phyloP scores from a whole-genome alignment of 2,329 filamentous ascomycete species.

The Colletotrichum echinochloae region DNA sequence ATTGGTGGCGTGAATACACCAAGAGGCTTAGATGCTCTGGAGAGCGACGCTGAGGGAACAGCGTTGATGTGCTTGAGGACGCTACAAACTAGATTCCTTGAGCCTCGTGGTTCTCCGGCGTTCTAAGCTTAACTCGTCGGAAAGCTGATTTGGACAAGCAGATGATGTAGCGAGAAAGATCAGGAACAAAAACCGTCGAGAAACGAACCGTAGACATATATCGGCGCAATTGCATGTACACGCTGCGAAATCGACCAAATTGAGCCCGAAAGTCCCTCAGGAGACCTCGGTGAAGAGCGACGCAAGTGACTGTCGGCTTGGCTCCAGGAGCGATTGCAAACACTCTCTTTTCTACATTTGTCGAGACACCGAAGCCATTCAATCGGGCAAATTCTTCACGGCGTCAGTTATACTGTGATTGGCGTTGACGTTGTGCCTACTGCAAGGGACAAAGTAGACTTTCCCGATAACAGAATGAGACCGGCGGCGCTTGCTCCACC shows the following conservation, averaged over 20 bases:
- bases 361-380: background rate
- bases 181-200: background rate
- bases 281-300: background rate
- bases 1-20: background rate
- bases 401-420: slow-evolving; percentile 41
- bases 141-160: background rate
- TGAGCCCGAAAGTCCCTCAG: too few species aligned
- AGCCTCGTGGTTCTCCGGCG: background rate
- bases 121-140: background rate
- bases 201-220: background rate
- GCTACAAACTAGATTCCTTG: background rate
- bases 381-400: background rate
- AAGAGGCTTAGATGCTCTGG: background rate
- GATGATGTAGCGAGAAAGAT: background rate
- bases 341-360: too few species aligned
- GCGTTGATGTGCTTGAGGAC: background rate
- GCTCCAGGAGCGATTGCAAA: background rate
- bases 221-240: background rate
- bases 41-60: background rate
- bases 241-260: too few species aligned
- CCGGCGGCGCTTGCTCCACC: slow-evolving; percentile 42
- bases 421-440: slow-evolving; percentile 32
- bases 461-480: slow-evolving; percentile 19
- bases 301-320: background rate
- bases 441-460: background rate